Evolutionary conservation across 164 flowering plant species (phyloP).

Genomic region (Aristolochia californica): DNA sequence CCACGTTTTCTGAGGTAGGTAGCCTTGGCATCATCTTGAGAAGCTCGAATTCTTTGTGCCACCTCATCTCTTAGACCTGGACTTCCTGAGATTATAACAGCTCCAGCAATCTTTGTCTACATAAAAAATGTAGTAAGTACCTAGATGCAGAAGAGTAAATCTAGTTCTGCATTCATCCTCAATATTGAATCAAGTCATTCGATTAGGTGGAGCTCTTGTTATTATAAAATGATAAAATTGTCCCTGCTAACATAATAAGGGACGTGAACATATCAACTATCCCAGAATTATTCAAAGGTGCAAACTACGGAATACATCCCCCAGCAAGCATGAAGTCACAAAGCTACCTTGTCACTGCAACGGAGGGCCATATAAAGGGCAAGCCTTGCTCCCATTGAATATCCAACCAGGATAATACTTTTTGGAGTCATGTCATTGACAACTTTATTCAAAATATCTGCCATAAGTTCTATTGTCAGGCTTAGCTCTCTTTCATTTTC

Average conservation of each 20-base stretch:
- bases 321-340: no score
- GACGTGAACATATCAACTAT: slow-evolving; percentile 1
- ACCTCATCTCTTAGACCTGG: slow-evolving; percentile 61
- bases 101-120: slow-evolving; percentile 44
- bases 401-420: slow-evolving; percentile 67
- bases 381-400: slow-evolving; percentile 96
- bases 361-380: slow-evolving; percentile 71
- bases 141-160: no score
- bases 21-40: slow-evolving; percentile 66
- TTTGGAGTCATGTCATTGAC: slow-evolving; percentile 30
- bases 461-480: slow-evolving; percentile 50
- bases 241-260: not conserved
- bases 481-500: slow-evolving; percentile 15
- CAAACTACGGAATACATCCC: no score
- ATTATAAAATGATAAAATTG: no score
- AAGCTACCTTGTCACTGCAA: slow-evolving; percentile 43
- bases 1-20: slow-evolving; percentile 41
- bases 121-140: slow-evolving; percentile 3
- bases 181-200: no score
- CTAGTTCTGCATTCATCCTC: no score
- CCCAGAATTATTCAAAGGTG: no score
- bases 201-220: no score
- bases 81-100: slow-evolving; percentile 84
- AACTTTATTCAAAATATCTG: slow-evolving; percentile 34
- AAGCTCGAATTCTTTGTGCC: slow-evolving; percentile 40